Evolutionary conservation across 306 rosid genomes (phyloP).

Genomic region (Glycine soja): DNA sequence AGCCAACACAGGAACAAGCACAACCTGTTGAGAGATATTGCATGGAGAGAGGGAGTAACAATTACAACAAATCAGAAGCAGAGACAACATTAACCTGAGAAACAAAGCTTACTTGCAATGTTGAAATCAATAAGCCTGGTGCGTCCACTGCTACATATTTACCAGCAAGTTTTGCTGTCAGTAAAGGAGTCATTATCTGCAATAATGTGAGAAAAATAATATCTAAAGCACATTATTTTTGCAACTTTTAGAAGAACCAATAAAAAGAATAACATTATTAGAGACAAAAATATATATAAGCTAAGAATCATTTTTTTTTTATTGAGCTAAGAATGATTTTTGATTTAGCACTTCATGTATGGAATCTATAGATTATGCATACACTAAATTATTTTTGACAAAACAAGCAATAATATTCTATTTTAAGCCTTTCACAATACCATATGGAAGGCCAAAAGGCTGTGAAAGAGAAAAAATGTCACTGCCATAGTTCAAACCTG

Average conservation of each 20-base stretch:
- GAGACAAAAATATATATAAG: too few relatives aligned
- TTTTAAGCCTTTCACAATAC: background rate
- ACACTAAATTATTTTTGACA: too few relatives aligned
- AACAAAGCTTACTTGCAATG: slow-evolving; percentile 65
- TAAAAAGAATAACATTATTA: too few relatives aligned
- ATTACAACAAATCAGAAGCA: slow-evolving; percentile 7
- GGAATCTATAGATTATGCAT: too few relatives aligned
- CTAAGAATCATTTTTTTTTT: too few relatives aligned
- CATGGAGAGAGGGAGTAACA: background rate
- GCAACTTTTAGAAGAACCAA: too few relatives aligned
- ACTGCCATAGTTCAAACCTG: background rate
- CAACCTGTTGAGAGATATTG: slow-evolving; percentile 61
- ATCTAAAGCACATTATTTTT: too few relatives aligned
- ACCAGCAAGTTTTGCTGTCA: slow-evolving; percentile 90
- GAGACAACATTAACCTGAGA: background rate
- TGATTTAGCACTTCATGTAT: background rate
- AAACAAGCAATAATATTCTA: background rate
- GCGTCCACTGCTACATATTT: slow-evolving; percentile 89
- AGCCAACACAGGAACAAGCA: slow-evolving; percentile 80
- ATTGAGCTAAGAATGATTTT: too few relatives aligned
- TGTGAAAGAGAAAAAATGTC: background rate
- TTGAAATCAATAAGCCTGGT: slow-evolving; percentile 67
- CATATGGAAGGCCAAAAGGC: background rate
- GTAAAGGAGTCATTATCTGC: slow-evolving; percentile 88
- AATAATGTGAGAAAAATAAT: too few relatives aligned